A percentile compares a stretch with the other conserved stretches of the same genome.
Evolutionary conservation across 805 yeast genomes (phyloP).

Genomic region (Phaffomyces thermotolerans): DNA sequence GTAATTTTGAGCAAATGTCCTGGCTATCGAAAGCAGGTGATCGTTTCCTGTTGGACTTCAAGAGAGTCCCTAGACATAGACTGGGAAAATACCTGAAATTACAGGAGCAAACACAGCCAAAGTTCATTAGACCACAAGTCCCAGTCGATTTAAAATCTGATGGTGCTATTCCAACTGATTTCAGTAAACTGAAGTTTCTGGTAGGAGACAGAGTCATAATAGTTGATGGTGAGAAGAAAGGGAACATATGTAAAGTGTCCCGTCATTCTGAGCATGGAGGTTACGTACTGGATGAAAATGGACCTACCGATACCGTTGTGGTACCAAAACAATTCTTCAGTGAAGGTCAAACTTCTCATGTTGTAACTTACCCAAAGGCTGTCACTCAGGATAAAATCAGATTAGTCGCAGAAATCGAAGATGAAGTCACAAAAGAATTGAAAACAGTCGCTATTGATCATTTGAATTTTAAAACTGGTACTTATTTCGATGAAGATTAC

Average conservation of each 20-base stretch:
- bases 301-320: constrained; percentile 53
- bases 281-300: constrained; percentile 57
- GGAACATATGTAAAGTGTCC: constrained; percentile 64
- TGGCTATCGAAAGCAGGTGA: constrained; percentile 31
- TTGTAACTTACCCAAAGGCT: constrained; percentile 60
- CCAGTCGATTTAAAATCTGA: constrained; percentile 25
- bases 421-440: constrained; percentile 50
- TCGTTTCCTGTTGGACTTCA: constrained; percentile 27
- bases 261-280: constrained; percentile 57
- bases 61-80: constrained; percentile 25
- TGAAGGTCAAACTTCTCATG: constrained; percentile 63
- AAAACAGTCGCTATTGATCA: constrained; percentile 76
- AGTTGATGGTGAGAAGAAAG: constrained; percentile 60
- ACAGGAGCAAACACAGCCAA: constrained; percentile 27
- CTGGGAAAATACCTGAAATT: constrained; percentile 24
- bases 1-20: constrained; percentile 11
- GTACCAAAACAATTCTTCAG: constrained; percentile 72
- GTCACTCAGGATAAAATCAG: constrained; percentile 55
- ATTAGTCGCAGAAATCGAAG: constrained; percentile 70
- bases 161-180: constrained; percentile 32
- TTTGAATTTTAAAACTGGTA: constrained; percentile 51
- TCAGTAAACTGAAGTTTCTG: constrained; percentile 52
- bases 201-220: constrained; percentile 77
- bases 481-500: constrained; percentile 67
- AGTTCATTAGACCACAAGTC: constrained; percentile 28